Evolutionary conservation across 2,329 filamentous ascomycete species (phyloP).

Genomic region (Diplodia corticola): DNA sequence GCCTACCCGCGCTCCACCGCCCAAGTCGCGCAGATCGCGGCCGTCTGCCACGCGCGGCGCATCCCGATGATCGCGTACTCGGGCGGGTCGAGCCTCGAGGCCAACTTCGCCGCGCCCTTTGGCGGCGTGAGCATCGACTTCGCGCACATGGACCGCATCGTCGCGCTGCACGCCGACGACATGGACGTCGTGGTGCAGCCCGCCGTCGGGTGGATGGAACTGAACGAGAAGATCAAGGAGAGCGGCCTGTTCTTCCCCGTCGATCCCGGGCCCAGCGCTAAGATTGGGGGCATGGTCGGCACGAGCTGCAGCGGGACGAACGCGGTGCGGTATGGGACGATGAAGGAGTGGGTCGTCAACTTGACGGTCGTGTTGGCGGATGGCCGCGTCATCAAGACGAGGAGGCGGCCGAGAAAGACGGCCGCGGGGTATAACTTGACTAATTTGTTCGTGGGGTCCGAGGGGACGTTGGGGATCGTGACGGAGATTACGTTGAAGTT

Average conservation of each 20-base stretch:
- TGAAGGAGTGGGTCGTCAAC: constrained; percentile 87
- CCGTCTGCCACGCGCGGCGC: constrained; percentile 75
- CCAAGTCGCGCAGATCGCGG: constrained; percentile 64
- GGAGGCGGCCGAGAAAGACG: constrained; percentile 72
- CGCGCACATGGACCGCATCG: constrained; percentile 77
- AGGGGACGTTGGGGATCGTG: constrained; percentile 78
- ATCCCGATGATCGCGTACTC: constrained; percentile 85
- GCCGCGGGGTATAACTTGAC: constrained; percentile 84
- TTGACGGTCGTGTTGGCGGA: constrained; percentile 78
- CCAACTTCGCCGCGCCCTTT: constrained; percentile 83
- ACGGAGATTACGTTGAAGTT: constrained; percentile 83
- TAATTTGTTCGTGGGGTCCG: constrained; percentile 74
- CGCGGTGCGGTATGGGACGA: constrained; percentile 77
- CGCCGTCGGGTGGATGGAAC: constrained; percentile 85
- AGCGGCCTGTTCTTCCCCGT: constrained; percentile 87
- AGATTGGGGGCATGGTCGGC: constrained; percentile 81
- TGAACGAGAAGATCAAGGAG: constrained; percentile 73
- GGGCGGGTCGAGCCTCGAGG: constrained; percentile 82
- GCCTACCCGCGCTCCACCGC: constrained; percentile 65
- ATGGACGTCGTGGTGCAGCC: constrained; percentile 94
- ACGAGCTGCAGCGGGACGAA: constrained; percentile 76
- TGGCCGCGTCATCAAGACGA: constrained; percentile 76
- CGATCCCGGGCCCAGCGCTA: constrained; percentile 75
- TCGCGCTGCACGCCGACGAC: constrained; percentile 79
- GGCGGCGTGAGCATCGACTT: constrained; percentile 92